Evolutionary conservation across 352 stramenopile species (phyloP).

Genomic region (Thalassiosira livingstoniorum): DNA sequence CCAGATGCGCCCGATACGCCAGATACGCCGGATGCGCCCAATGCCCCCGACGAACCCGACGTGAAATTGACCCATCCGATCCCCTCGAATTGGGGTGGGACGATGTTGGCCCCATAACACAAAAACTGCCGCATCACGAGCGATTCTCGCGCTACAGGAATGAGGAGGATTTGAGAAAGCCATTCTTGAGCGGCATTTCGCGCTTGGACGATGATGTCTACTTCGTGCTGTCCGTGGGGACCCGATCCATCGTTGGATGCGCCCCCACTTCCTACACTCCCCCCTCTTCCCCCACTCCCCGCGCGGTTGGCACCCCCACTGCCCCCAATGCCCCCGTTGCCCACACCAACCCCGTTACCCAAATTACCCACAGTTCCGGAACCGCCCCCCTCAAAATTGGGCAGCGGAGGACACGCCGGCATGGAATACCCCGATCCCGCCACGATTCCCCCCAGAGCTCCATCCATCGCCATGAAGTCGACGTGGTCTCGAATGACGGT

Average conservation of each 20-base stretch:
- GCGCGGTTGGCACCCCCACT: too few species aligned
- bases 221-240: slow-evolving; percentile 9
- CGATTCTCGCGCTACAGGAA: slow-evolving; percentile 62
- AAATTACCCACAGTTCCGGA: too few species aligned
- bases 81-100: slow-evolving; percentile 77
- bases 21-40: not conserved
- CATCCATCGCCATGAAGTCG: slow-evolving; percentile 70
- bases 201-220: slow-evolving; percentile 53
- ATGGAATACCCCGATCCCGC: not conserved
- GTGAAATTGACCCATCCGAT: slow-evolving; percentile 76
- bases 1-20: too few species aligned
- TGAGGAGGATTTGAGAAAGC: slow-evolving; percentile 62
- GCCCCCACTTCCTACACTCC: too few species aligned
- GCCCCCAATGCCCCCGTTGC: too few species aligned
- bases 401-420: slow-evolving; percentile 33
- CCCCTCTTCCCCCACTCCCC: too few species aligned
- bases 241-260: too few species aligned
- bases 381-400: slow-evolving; percentile 5
- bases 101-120: slow-evolving; percentile 76
- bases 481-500: slow-evolving; percentile 79
- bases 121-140: slow-evolving; percentile 76
- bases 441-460: slow-evolving; percentile 52
- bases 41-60: slow-evolving; percentile 6
- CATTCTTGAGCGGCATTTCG: slow-evolving; percentile 72
- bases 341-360: too few species aligned